Evolutionary conservation across 2,329 filamentous ascomycete species (phyloP).

Genomic region (Fusarium hostae): DNA sequence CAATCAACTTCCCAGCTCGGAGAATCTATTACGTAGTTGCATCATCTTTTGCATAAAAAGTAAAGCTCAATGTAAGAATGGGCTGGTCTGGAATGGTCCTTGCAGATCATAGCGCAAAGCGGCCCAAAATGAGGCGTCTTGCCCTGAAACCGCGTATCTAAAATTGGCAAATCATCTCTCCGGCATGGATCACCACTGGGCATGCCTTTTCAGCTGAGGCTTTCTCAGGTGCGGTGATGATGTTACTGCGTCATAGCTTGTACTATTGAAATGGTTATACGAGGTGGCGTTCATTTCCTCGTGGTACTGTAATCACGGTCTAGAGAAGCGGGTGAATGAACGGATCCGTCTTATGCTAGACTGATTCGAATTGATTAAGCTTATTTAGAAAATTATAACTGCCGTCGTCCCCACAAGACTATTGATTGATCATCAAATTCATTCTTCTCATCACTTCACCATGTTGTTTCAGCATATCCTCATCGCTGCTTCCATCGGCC

Average conservation of each 20-base stretch:
- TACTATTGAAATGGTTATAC: constrained; percentile 17
- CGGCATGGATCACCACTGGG: not conserved
- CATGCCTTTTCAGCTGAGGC: not conserved
- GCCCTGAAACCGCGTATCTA: constrained; percentile 13
- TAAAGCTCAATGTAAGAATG: not conserved
- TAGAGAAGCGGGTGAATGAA: not conserved
- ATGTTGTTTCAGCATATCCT: constrained; percentile 44
- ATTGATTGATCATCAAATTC: no score
- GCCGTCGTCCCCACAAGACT: not conserved
- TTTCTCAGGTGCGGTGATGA: not conserved
- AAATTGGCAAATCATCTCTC: not conserved
- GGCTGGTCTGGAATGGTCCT: constrained; percentile 9
- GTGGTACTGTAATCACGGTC: not conserved
- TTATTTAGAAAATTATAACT: constrained; percentile 9
- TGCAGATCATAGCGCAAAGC: constrained; percentile 8
- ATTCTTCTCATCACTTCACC: not conserved
- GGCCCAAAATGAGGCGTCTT: not conserved
- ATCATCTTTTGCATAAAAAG: fast-evolving
- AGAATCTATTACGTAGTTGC: not conserved
- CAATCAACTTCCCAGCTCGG: fast-evolving
- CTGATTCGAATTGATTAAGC: constrained; percentile 1
- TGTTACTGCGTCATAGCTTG: constrained; percentile 11
- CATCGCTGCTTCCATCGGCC: constrained; percentile 27
- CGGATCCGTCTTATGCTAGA: not conserved
- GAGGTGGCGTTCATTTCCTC: constrained; percentile 23